Base-by-base conservation (phyloP, 176 grass and related monocot species). In the Eragrostis nindensis region DNA sequence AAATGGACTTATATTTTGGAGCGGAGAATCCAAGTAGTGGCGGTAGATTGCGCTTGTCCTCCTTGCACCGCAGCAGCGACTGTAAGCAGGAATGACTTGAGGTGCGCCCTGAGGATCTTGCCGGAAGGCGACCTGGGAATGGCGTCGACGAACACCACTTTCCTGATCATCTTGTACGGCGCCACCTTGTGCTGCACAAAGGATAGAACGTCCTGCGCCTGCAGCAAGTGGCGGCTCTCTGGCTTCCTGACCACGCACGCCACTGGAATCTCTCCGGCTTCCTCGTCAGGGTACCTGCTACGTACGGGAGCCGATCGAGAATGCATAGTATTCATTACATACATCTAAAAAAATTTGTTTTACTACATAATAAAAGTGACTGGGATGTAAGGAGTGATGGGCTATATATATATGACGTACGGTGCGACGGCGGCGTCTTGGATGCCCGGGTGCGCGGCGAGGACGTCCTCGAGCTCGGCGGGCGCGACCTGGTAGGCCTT, bases 401-500 rank as follows among this genome's bases (percentile, higher is more conserved):
- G 32, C 32, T 36, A n/a, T n/a, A n/a, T n/a, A n/a, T n/a, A n/a
- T n/a, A n/a, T n/a, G n/a, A n/a, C n/a, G n/a, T 36, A 91, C 81
- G 89, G 71, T 7, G 65, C 84, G 13, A 91, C 85, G 16, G 89
- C 85, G 14, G 80, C 89, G 71, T 92, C 81, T 21, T 78, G 66
- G 64, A 88, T 70, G 47, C 59, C 77, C 1, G 66, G 71, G 66
- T 92, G 82, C 19, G 82, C 59, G 11, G 71, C 68, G 8, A 92
- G 77, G 22, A 88, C 43, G 47, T 88, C 85, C 72, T 91, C 89
- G 7, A 88, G 82, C 67, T 88, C 89, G 24, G 89, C 86, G 11
- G 89, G 89, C 2, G 89, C 85, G 30, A 91, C 89, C 82, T 91
- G 89, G 64, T 92, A 92, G 67, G 85, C 90, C 70, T 88, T 92